These are phyloP conservation scores for Vairimorpha ceranae DNA, from an alignment of 371 early-diverging fungal genomes.

Conservation along the genomic window DNA sequence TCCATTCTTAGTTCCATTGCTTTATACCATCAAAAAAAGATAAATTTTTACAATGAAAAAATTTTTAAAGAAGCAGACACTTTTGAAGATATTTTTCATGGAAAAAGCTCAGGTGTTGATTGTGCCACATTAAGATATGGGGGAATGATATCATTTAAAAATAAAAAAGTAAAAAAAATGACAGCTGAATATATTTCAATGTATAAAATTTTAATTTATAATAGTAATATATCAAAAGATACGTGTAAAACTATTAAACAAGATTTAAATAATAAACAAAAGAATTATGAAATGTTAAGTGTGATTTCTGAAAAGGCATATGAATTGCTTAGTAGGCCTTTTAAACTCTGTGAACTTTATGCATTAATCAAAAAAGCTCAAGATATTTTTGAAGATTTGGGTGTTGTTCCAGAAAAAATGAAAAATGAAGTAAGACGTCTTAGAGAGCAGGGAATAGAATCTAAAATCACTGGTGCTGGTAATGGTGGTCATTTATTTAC, in stretches of 20 bases:
- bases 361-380: slow-evolving; percentile 20
- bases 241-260: not conserved
- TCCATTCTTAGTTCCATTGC: slow-evolving; percentile 19
- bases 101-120: slow-evolving; percentile 43
- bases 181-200: not conserved
- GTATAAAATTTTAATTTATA: slow-evolving; percentile 40
- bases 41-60: not conserved
- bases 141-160: slow-evolving; percentile 34
- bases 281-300: slow-evolving; percentile 17
- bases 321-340: slow-evolving; percentile 6
- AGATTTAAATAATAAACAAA: slow-evolving; percentile 1
- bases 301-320: slow-evolving; percentile 33
- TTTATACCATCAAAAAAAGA: not conserved
- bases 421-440: slow-evolving; percentile 26
- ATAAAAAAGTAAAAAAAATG: slow-evolving; percentile 6
- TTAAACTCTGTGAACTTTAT: slow-evolving; percentile 28
- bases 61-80: not conserved
- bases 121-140: slow-evolving; percentile 4
- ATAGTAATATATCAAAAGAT: slow-evolving; percentile 23
- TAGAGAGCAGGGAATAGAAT: slow-evolving; percentile 30
- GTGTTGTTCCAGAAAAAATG: slow-evolving; percentile 22
- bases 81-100: slow-evolving; percentile 44
- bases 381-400: slow-evolving; percentile 33
- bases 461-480: slow-evolving; percentile 44
- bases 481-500: slow-evolving; percentile 45